phyloP scores from a whole-genome alignment of 2,329 filamentous ascomycete genomes.

The Hypocreales sp. region DNA sequence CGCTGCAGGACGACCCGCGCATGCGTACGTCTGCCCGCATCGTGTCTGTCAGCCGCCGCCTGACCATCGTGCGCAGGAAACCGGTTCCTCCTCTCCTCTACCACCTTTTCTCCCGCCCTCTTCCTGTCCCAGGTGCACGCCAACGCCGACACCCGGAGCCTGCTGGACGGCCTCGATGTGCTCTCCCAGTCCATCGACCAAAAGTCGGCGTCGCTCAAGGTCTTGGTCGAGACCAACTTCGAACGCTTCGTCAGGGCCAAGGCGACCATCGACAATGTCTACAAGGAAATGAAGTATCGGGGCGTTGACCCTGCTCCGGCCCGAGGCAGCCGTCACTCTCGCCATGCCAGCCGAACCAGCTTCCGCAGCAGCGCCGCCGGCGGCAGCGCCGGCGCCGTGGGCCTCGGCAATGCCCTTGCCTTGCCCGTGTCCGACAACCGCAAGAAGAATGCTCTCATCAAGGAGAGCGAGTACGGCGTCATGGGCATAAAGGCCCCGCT shows the following conservation, averaged over 20 bases:
- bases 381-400: slow-evolving; percentile 28
- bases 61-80: slow-evolving; percentile 41
- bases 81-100: slow-evolving; percentile 88
- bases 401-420: slow-evolving; percentile 21
- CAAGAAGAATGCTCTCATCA: slow-evolving; percentile 80
- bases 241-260: slow-evolving; percentile 96
- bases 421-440: slow-evolving; percentile 34
- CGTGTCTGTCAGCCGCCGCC: slow-evolving; percentile 3
- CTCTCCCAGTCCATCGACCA: slow-evolving; percentile 89
- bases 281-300: slow-evolving; percentile 85
- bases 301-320: slow-evolving; percentile 36
- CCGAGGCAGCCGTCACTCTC: slow-evolving; percentile 37
- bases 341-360: slow-evolving; percentile 52
- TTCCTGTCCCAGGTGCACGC: slow-evolving; percentile 90
- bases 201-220: slow-evolving; percentile 92
- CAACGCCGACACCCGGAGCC: slow-evolving; percentile 63
- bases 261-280: slow-evolving; percentile 95
- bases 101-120: slow-evolving; percentile 80
- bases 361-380: too few relatives aligned
- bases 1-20: slow-evolving; percentile 69
- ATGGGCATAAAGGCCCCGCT: slow-evolving; percentile 78
- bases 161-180: slow-evolving; percentile 70
- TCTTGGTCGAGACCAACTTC: slow-evolving; percentile 94
- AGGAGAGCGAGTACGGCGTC: slow-evolving; percentile 85
- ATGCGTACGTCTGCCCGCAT: slow-evolving; percentile 47